These are phyloP conservation scores for Psilocybe cyanescens DNA, from an alignment of 768 basidiomycete genomes.

Conservation along the genomic window DNA sequence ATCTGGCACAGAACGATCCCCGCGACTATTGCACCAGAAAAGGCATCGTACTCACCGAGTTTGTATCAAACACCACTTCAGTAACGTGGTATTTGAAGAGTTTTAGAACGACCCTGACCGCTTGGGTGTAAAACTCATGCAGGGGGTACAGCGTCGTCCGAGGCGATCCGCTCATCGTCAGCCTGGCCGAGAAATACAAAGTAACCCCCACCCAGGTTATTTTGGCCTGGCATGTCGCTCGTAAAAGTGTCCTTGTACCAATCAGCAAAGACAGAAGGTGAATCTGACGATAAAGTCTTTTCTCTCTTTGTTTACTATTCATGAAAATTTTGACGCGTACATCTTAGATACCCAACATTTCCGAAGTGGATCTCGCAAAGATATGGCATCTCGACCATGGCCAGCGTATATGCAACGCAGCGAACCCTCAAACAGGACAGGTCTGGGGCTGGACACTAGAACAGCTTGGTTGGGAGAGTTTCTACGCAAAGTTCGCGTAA, in stretches of 20 bases:
- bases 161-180: constrained; percentile 45
- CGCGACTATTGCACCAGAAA: constrained; percentile 50
- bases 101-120: constrained; percentile 26
- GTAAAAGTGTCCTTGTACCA: constrained; percentile 47
- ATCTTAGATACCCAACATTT: constrained; percentile 20
- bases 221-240: constrained; percentile 54
- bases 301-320: neutral
- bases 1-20: constrained; percentile 52
- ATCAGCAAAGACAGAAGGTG: constrained; percentile 47
- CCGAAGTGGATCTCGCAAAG: constrained; percentile 43
- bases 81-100: constrained; percentile 21
- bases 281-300: neutral
- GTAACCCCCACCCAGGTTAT: constrained; percentile 50
- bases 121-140: constrained; percentile 42
- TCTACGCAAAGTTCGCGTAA: neutral
- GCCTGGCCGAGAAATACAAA: constrained; percentile 51
- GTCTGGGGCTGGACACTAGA: constrained; percentile 44
- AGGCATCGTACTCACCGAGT: constrained; percentile 50
- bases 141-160: constrained; percentile 33
- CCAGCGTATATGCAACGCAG: constrained; percentile 43
- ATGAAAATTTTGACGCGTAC: too few species aligned
- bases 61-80: constrained; percentile 32
- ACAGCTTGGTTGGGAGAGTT: constrained; percentile 40
- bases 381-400: constrained; percentile 49
- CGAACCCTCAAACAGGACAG: constrained; percentile 31